phyloP scores from a whole-genome alignment of 139 green algal genomes.

The Auxenochlorella pyrenoidosa region DNA sequence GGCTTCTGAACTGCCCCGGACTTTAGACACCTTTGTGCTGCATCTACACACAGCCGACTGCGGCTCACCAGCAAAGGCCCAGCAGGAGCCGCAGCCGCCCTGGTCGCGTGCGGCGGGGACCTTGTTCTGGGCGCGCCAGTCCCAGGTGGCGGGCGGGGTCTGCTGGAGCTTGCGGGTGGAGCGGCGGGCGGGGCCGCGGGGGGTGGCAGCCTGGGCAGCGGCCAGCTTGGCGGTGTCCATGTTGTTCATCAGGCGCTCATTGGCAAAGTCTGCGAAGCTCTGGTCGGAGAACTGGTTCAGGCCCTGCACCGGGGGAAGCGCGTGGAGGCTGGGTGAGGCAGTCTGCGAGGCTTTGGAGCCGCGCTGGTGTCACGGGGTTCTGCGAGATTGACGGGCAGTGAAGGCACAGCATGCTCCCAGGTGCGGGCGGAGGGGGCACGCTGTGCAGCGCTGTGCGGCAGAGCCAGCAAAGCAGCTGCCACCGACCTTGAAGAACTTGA shows the following conservation, averaged over 20 bases:
- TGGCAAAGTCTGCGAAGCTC: not conserved
- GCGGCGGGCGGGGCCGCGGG: not conserved
- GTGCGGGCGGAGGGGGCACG: not conserved
- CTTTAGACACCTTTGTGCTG: no score
- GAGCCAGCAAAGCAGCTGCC: not conserved
- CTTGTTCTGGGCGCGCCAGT: not conserved
- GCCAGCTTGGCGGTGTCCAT: not conserved
- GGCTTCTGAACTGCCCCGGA: no score
- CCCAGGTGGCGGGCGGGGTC: not conserved
- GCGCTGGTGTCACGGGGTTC: no score
- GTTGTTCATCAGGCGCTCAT: not conserved
- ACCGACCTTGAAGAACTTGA: not conserved
- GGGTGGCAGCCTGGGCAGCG: not conserved
- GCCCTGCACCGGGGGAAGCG: not conserved
- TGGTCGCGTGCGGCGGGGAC: slow-evolving; percentile 4
- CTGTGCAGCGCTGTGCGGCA: not conserved
- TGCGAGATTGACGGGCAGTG: no score
- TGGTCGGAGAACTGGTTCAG: not conserved
- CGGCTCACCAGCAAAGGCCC: not conserved
- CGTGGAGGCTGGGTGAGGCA: no score
- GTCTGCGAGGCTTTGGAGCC: no score
- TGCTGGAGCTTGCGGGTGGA: not conserved
- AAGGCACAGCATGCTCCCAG: not conserved
- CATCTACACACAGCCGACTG: no score
- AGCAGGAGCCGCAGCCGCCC: slow-evolving; percentile 23